Conservation (phyloP, 148 eudicot species). For the Pharnaceum exiguum region DNA sequence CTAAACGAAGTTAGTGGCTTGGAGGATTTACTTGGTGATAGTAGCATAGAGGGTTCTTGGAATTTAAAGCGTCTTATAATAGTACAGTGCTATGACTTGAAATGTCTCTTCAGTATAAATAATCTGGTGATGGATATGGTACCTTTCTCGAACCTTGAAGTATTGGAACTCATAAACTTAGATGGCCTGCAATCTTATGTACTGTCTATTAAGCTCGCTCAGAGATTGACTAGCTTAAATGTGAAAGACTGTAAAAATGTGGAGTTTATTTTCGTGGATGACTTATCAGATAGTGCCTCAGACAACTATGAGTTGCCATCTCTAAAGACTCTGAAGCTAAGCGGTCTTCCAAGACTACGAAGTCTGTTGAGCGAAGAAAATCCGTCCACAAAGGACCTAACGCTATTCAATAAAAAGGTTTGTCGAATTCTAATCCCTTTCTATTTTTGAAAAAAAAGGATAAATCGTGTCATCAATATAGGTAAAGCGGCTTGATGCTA, state of each 20-base stretch:
- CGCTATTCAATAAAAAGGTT: constrained; percentile 5
- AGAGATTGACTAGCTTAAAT: background rate
- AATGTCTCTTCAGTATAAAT: background rate
- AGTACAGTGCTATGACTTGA: too few species aligned
- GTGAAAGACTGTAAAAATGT: background rate
- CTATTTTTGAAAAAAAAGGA: too few species aligned
- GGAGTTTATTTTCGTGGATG: background rate
- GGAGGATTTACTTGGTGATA: too few species aligned
- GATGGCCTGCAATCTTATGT: background rate
- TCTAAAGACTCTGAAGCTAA: background rate
- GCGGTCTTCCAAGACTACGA: background rate
- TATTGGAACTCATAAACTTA: background rate
- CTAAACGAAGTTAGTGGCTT: background rate
- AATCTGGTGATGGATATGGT: background rate
- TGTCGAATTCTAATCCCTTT: background rate
- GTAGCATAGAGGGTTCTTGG: background rate
- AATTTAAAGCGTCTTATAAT: too few species aligned
- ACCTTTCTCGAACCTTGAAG: background rate
- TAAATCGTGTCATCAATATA: background rate
- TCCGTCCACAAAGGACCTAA: background rate
- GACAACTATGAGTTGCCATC: background rate
- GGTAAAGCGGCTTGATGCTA: background rate
- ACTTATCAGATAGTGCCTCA: too few species aligned
- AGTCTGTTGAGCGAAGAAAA: background rate
- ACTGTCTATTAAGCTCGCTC: background rate